These are phyloP conservation scores for Lentinula novae-zelandiae DNA, from an alignment of 1,284 basidiomycete species.

Conservation along the genomic window DNA sequence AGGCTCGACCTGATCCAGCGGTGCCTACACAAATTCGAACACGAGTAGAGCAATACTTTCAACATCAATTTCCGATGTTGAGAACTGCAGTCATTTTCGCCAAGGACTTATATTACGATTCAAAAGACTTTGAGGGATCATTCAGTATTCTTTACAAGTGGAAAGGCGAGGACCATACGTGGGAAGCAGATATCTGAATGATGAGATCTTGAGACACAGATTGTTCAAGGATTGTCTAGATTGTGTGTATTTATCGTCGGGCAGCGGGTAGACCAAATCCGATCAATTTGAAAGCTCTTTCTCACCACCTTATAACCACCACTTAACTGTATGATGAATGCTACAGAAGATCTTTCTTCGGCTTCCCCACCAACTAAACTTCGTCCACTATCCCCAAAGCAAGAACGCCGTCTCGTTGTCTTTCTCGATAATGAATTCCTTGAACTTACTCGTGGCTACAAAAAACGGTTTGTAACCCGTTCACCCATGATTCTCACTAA, in stretches of 20 bases:
- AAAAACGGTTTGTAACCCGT: constrained; percentile 56
- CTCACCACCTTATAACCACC: neutral
- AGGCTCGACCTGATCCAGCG: too few species aligned
- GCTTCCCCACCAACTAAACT: neutral
- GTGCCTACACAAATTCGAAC: too few species aligned
- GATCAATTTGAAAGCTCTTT: neutral
- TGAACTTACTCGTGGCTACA: constrained; percentile 60
- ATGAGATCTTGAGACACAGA: too few species aligned
- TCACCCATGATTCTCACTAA: neutral
- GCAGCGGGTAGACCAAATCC: too few species aligned
- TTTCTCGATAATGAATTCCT: constrained; percentile 64
- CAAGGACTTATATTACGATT: neutral
- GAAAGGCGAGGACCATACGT: too few species aligned
- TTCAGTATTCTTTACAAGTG: neutral
- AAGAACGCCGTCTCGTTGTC: constrained; percentile 61
- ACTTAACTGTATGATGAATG: neutral
- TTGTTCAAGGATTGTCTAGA: too few species aligned
- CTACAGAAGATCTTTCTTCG: neutral
- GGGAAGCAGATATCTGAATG: too few species aligned
- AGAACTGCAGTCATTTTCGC: neutral
- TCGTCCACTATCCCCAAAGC: constrained; percentile 37
- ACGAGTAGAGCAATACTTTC: too few species aligned
- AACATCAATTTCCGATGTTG: too few species aligned
- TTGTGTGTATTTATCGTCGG: neutral
- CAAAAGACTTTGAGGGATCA: neutral